Conservation (phyloP, 257 asterid species). For the Salvia splendens region DNA sequence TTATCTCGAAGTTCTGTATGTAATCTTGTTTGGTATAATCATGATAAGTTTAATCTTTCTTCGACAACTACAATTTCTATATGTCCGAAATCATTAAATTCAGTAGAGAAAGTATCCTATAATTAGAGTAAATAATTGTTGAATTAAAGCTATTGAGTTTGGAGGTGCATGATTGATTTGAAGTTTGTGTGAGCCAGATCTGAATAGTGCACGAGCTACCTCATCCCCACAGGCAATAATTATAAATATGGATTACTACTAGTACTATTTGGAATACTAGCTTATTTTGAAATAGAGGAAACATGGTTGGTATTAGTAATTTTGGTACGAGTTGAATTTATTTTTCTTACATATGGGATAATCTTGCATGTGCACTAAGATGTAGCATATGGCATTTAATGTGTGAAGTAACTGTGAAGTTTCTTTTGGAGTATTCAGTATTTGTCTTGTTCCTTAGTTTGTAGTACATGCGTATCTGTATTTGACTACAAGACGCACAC, state of each 20-base stretch:
- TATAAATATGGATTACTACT: not conserved
- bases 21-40: not conserved
- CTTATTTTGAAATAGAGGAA: not conserved
- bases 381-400: conserved; percentile 39
- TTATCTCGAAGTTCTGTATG: not conserved
- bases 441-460: conserved; percentile 25
- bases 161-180: not conserved
- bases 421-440: conserved; percentile 20
- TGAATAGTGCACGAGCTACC: too few relatives aligned
- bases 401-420: conserved; percentile 38
- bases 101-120: too few relatives aligned
- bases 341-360: conserved; percentile 28
- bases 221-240: not conserved
- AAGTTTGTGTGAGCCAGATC: too few relatives aligned
- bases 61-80: too few relatives aligned
- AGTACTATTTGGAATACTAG: not conserved
- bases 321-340: conserved; percentile 16
- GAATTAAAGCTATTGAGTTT: too few relatives aligned
- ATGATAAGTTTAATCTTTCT: not conserved
- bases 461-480: conserved; percentile 24
- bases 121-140: too few relatives aligned
- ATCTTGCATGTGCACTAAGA: conserved; percentile 49
- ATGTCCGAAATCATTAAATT: too few relatives aligned
- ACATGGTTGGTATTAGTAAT: too few relatives aligned
- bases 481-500: conserved; percentile 13